A percentile compares a stretch with the other conserved stretches of the same genome.
phyloP scores from a whole-genome alignment of 2,329 filamentous ascomycete genomes.

The Aspergillus floridensis region DNA sequence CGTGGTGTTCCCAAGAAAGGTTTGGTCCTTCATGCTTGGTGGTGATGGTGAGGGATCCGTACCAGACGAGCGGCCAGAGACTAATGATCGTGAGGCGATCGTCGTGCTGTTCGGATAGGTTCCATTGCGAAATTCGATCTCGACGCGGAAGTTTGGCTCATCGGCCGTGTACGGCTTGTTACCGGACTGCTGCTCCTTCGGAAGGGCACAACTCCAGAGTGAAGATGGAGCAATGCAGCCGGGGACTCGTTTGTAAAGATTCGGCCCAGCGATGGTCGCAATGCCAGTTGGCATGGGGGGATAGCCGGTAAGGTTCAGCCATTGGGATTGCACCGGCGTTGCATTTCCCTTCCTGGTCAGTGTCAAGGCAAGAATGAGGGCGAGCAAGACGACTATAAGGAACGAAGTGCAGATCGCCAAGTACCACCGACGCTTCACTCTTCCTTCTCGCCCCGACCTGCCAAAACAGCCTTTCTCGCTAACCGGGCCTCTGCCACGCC shows the following conservation, averaged over 20 bases:
- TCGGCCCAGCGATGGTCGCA: constrained; percentile 71
- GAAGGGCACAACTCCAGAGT: constrained; percentile 82
- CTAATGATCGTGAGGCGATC: constrained; percentile 39
- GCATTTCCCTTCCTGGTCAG: constrained; percentile 49
- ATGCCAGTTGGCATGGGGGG: constrained; percentile 84
- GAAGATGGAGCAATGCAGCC: constrained; percentile 70
- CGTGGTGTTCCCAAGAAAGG: constrained; percentile 81
- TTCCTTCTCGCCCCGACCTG: constrained; percentile 60
- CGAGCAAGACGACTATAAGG: constrained; percentile 56
- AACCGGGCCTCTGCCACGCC: constrained; percentile 65
- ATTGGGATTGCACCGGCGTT: constrained; percentile 54
- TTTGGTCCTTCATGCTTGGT: constrained; percentile 63
- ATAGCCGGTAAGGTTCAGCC: constrained; percentile 82
- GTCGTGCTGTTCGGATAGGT: constrained; percentile 62
- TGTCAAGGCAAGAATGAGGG: constrained; percentile 57
- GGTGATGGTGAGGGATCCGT: constrained; percentile 44
- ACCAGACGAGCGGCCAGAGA: constrained; percentile 38
- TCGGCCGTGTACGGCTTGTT: constrained; percentile 63
- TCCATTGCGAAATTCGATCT: constrained; percentile 64
- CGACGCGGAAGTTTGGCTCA: constrained; percentile 75
- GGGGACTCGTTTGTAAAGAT: constrained; percentile 61
- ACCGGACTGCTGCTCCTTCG: constrained; percentile 69
- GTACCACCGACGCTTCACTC: constrained; percentile 62
- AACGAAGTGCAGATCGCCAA: constrained; percentile 52
- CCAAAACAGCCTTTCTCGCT: constrained; percentile 65